Evolutionary conservation across 1,139 yeast genomes (phyloP).

Genomic region (Lodderomyces parapsilosis): DNA sequence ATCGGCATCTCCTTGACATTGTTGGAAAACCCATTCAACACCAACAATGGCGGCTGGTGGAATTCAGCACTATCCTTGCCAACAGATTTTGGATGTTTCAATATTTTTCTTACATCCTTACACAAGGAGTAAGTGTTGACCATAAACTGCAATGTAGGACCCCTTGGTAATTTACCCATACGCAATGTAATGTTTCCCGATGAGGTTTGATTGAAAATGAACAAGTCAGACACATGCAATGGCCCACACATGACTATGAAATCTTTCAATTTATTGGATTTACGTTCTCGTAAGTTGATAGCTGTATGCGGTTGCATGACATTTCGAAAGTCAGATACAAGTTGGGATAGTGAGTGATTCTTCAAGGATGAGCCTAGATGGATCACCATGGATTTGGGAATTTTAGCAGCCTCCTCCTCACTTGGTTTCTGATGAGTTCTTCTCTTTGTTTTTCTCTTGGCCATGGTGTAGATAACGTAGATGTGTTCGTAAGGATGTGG

Average conservation of each 20-base stretch:
- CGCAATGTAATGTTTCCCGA: slow-evolving; percentile 82
- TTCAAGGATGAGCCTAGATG: slow-evolving; percentile 77
- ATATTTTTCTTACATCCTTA: slow-evolving; percentile 73
- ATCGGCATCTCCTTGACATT: slow-evolving; percentile 53
- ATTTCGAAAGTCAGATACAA: slow-evolving; percentile 82
- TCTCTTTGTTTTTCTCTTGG: slow-evolving; percentile 57
- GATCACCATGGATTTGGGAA: slow-evolving; percentile 92
- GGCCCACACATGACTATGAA: slow-evolving; percentile 98
- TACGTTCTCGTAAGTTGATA: slow-evolving; percentile 79
- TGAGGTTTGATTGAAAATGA: slow-evolving; percentile 81
- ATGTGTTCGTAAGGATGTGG: background rate
- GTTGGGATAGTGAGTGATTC: slow-evolving; percentile 78
- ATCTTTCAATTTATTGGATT: slow-evolving; percentile 82
- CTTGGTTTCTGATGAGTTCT: slow-evolving; percentile 77
- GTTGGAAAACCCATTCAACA: slow-evolving; percentile 77
- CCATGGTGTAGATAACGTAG: slow-evolving; percentile 24
- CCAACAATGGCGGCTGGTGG: slow-evolving; percentile 81
- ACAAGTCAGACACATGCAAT: slow-evolving; percentile 83
- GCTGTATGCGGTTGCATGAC: slow-evolving; percentile 98
- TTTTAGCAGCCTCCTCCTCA: slow-evolving; percentile 67
- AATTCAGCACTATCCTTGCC: slow-evolving; percentile 65
- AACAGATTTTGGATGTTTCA: slow-evolving; percentile 68
- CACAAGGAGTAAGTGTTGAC: slow-evolving; percentile 75
- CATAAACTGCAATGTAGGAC: slow-evolving; percentile 87
- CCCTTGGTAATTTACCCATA: slow-evolving; percentile 85